Base-by-base conservation (phyloP, 768 basidiomycete species). In the Tulasnella sp. region DNA sequence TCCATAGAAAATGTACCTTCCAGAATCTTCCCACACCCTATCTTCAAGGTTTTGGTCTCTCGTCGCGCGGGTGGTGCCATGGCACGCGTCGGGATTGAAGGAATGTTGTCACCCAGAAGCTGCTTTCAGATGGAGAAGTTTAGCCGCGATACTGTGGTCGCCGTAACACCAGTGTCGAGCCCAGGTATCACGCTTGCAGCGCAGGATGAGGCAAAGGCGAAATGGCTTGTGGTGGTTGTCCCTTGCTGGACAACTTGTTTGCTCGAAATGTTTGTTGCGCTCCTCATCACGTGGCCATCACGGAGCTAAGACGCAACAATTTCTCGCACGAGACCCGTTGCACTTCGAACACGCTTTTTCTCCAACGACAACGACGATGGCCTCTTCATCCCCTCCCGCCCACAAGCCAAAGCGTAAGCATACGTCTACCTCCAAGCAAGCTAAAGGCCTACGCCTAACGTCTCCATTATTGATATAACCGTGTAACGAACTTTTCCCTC, bases 11-110 rank as follows among this genome's bases (percentile, higher is more conserved):
- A 34, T n/a, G 17, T 69, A 59, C 69, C 41, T 69, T 42, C 44
- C 35, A 69, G 1, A 19, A 26, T 69, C 40, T 69, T 69, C n/a
- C 69, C 69, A 16, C 44, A n/a, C 5, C 47, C 47, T 19, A 69
- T 40, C 22, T 69, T 69, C 8, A 69, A 36, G 41, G 69, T 47
- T 36, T 69, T 69, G 42, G 69, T 69, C 67, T 68, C 67, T 16
- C 41, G 34, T 22, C 41, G 32, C 32, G 19, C 3, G n/a, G 42
- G 35, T 14, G 67, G 34, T 9, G 67, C 29, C 42, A 41, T 68
- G 42, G 64, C 64, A 35, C 8, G 9, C 2, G 40, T 17, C 32
- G 1, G 29, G 37, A 40, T 42, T 69, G 40, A 16, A 5, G 67
- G 22, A 14, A 22, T 35, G 41, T 12, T 47, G 26, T 14, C 19